These are phyloP conservation scores for Penicillium coprophilum DNA, from an alignment of 495 filamentous ascomycete genomes.

Conservation along the genomic window DNA sequence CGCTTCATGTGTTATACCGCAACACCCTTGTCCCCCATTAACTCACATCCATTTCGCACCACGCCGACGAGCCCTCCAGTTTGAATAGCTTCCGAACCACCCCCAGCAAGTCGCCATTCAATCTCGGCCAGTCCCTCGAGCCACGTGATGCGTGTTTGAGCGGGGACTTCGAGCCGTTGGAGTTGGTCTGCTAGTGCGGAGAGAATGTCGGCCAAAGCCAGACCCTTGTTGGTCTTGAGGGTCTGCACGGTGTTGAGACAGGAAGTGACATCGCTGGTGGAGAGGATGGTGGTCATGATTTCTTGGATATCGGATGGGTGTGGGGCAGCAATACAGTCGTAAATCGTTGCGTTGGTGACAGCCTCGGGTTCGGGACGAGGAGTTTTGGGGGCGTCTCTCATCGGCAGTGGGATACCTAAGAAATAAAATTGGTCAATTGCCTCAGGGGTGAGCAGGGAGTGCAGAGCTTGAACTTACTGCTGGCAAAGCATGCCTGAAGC, in stretches of 20 bases:
- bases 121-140: constrained; percentile 88
- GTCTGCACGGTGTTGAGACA: constrained; percentile 84
- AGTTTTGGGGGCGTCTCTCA: constrained; percentile 60
- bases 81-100: constrained; percentile 86
- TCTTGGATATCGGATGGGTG: constrained; percentile 84
- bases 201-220: constrained; percentile 92
- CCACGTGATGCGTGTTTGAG: constrained; percentile 86
- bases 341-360: constrained; percentile 90
- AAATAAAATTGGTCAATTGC: constrained; percentile 6
- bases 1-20: constrained; percentile 3
- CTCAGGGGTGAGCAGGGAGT: neutral
- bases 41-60: constrained; percentile 79
- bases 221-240: constrained; percentile 80
- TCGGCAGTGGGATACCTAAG: constrained; percentile 67
- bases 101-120: constrained; percentile 85
- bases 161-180: constrained; percentile 76
- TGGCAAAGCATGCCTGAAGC: constrained; percentile 93
- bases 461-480: constrained; percentile 55
- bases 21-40: constrained; percentile 51
- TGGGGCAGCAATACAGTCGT: constrained; percentile 95
- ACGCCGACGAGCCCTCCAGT: constrained; percentile 91
- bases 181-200: constrained; percentile 81
- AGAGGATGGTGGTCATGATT: constrained; percentile 80
- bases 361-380: constrained; percentile 60
- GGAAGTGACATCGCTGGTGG: constrained; percentile 78